A percentile compares a stretch with the other conserved stretches of the same genome.
Conservation (phyloP, 176 grass and related monocot genomes). For the Hordeum marinum region DNA sequence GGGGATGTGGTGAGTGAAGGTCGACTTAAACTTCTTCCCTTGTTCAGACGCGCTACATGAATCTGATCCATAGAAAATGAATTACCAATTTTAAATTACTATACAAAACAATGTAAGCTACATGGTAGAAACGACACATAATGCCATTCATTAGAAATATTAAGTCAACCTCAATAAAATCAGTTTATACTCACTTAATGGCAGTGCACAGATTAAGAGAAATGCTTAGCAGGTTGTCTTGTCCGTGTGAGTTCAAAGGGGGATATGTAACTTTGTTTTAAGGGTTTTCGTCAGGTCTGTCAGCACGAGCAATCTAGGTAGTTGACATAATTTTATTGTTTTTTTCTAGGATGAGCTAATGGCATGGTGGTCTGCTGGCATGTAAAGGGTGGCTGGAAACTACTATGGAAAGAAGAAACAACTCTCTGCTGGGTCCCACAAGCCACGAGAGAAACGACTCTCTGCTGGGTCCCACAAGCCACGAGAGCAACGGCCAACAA, state of each 20-base stretch:
- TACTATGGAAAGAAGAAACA: slow-evolving; percentile 56
- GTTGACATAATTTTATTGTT: neutral
- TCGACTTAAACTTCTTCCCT: no score
- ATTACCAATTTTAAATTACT: no score
- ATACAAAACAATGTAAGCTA: no score
- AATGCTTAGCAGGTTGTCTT: neutral
- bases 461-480: no score
- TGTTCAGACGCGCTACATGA: no score
- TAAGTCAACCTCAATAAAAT: neutral
- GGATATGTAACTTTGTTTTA: neutral
- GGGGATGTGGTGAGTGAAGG: no score
- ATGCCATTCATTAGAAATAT: neutral
- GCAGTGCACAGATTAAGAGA: neutral
- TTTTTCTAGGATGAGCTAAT: slow-evolving; percentile 69
- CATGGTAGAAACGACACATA: no score
- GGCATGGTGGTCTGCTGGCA: slow-evolving; percentile 69
- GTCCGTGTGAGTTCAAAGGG: neutral
- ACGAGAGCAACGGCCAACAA: no score
- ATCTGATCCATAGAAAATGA: no score
- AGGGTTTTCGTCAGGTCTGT: neutral
- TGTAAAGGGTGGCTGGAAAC: slow-evolving; percentile 41
- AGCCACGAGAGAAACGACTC: no score
- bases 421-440: no score
- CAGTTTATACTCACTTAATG: neutral
- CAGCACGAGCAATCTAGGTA: neutral